Evolutionary conservation across 1,284 basidiomycete species (phyloP), one percentile per base, ranked within the genome.

Genomic region (Cryptococcus hybrid): DNA sequence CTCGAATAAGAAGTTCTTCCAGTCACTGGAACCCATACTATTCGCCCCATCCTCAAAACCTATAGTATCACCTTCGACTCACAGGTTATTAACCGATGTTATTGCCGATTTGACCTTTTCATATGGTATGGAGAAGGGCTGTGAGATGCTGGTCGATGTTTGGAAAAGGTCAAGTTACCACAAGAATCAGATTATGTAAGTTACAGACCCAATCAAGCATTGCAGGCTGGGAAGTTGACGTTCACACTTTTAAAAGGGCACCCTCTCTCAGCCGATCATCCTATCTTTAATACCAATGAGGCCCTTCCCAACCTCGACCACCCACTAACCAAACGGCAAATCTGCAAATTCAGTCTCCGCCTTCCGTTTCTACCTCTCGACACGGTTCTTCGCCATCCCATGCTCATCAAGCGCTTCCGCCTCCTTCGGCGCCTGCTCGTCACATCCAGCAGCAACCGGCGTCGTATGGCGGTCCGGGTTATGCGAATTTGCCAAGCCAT

Each of bases 161-260:
- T 78, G 77, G 77, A 69, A 64, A 36, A 76, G 64, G 67, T 75
- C 55, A 78, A 75, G 59, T 48, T 64, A 38, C 68, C 71, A 8
- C 67, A 69, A 43, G 77, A 78, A 44, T 65, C 71, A 11, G 74
- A 77, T 18, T 65, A 66, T 43, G 75, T 77, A 43, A 58, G 73
- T 68, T 2, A 30, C 15, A 5, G n/a, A 11, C n/a, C 9, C 40
- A 7, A 4, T 9, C 49, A 24, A 24, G 24, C 35, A 34, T 47
- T 46, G 43, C 37, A 37, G 38, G n/a, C 7, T 5, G 13, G 5
- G 15, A 9, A 4, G 47, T 47, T 58, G 30, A 52, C n/a, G 47
- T 24, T 24, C 24, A 24, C 24, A 24, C 24, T 36, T 15, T 24
- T 51, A 34, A 24, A 8, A 50, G 71, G 77, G 77, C 60, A 62